Evolutionary conservation across 441 rosid genomes (phyloP).

Genomic region (Euphorbia celastroides): DNA sequence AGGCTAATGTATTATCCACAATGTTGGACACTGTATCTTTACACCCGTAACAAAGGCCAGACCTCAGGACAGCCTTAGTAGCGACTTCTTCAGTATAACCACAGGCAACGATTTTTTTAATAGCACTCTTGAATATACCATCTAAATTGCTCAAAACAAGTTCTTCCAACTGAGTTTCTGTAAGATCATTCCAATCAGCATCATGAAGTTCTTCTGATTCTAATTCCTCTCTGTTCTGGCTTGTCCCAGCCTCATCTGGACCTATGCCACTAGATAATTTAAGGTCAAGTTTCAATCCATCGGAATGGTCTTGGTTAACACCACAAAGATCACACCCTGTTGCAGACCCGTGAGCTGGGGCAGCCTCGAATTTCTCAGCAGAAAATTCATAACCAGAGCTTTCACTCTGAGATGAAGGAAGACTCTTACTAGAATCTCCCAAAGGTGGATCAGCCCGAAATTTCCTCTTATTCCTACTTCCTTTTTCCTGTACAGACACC

Average conservation of each 20-base stretch:
- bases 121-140: conserved; percentile 68
- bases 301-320: conserved; percentile 38
- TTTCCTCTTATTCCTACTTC: conserved; percentile 85
- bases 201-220: conserved; percentile 55
- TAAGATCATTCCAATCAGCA: conserved; percentile 78
- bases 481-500: conserved; percentile 64
- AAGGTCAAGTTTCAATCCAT: conserved; percentile 58
- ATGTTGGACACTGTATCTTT: conserved; percentile 76
- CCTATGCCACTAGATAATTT: conserved; percentile 36
- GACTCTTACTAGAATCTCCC: conserved; percentile 38
- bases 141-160: conserved; percentile 67
- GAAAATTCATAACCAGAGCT: conserved; percentile 66
- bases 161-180: conserved; percentile 68
- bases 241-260: conserved; percentile 42
- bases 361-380: conserved; percentile 53
- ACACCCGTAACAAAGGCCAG: conserved; percentile 76
- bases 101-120: conserved; percentile 56
- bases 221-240: conserved; percentile 33
- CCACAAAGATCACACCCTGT: conserved; percentile 46
- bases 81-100: conserved; percentile 77
- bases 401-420: conserved; percentile 43
- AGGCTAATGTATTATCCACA: conserved; percentile 62
- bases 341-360: conserved; percentile 36
- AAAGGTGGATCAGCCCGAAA: conserved; percentile 73
- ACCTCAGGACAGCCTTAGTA: conserved; percentile 68